Evolutionary conservation across 768 basidiomycete species (phyloP).

Genomic region (Rickenella mellea): DNA sequence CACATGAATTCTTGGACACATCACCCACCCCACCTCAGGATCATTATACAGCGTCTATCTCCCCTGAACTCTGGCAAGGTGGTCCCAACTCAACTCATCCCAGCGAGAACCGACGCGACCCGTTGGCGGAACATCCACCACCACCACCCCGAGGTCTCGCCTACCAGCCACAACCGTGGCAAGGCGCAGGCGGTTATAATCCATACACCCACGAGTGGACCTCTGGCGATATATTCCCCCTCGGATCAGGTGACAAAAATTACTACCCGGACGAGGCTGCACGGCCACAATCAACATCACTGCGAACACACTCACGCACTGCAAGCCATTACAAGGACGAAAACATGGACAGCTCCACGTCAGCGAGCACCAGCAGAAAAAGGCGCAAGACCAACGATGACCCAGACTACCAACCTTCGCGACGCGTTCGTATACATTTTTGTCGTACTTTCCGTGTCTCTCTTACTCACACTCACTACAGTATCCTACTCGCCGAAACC

Average conservation of each 20-base stretch:
- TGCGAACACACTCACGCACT: too few relatives aligned
- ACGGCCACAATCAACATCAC: too few relatives aligned
- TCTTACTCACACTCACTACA: slow-evolving; percentile 11
- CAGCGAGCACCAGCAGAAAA: slow-evolving; percentile 13
- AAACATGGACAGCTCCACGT: slow-evolving; percentile 9
- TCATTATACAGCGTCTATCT: too few relatives aligned
- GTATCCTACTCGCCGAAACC: slow-evolving; percentile 34
- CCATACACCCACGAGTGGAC: slow-evolving; percentile 26
- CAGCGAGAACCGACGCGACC: slow-evolving; percentile 17
- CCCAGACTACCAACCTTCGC: slow-evolving; percentile 43
- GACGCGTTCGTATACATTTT: slow-evolving; percentile 41
- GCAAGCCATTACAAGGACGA: too few relatives aligned
- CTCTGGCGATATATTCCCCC: slow-evolving; percentile 27
- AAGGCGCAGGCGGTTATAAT: slow-evolving; percentile 30
- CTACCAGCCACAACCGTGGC: slow-evolving; percentile 29
- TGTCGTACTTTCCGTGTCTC: slow-evolving; percentile 3
- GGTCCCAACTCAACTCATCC: too few relatives aligned
- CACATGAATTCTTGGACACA: slow-evolving; percentile 8
- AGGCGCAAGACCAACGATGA: slow-evolving; percentile 50
- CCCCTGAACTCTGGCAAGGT: slow-evolving; percentile 8
- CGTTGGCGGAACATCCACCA: slow-evolving; percentile 20
- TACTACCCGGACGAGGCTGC: slow-evolving; percentile 18
- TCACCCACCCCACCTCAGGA: too few relatives aligned
- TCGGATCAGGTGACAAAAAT: slow-evolving; percentile 26
- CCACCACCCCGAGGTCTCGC: slow-evolving; percentile 22